Percentiles rank a stretch among this genome's conserved stretches.
phyloP scores from a whole-genome alignment of 2,329 filamentous ascomycete genomes.

The Diaporthe caulivora region DNA sequence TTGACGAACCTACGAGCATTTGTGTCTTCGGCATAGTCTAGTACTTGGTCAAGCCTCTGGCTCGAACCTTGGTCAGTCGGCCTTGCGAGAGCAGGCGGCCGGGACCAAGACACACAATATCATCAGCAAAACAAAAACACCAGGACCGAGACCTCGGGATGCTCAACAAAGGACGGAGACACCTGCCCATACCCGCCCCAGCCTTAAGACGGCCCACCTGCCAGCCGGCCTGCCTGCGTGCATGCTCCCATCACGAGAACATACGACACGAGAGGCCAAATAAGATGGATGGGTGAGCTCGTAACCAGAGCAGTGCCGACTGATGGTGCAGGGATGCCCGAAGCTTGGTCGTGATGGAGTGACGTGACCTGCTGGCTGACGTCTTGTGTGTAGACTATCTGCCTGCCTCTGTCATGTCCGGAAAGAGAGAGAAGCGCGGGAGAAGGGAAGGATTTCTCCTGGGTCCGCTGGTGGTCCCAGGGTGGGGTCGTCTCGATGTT shows the following conservation, averaged over 20 bases:
- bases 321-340: background rate
- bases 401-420: background rate
- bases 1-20: slow-evolving; percentile 8
- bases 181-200: background rate
- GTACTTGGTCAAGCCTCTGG: background rate
- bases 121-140: background rate
- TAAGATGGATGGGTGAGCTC: slow-evolving; percentile 27
- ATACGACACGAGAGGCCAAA: background rate
- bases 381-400: too few species aligned
- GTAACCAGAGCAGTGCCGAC: slow-evolving; percentile 4
- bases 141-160: slow-evolving; percentile 19
- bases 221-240: background rate
- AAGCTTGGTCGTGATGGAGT: slow-evolving; percentile 8
- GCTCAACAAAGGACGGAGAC: slow-evolving; percentile 24
- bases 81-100: background rate
- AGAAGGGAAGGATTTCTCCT: background rate
- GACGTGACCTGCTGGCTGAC: slow-evolving; percentile 23
- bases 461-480: slow-evolving; percentile 10
- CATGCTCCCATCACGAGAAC: background rate
- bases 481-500: slow-evolving; percentile 12
- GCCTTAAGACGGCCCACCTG: background rate
- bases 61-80: slow-evolving; percentile 13
- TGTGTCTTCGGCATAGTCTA: background rate
- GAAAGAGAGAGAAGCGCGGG: background rate
- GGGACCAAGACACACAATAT: background rate